phyloP scores from a whole-genome alignment of 192 early-diverging fungal genomes.

The Podila clonocystis region DNA sequence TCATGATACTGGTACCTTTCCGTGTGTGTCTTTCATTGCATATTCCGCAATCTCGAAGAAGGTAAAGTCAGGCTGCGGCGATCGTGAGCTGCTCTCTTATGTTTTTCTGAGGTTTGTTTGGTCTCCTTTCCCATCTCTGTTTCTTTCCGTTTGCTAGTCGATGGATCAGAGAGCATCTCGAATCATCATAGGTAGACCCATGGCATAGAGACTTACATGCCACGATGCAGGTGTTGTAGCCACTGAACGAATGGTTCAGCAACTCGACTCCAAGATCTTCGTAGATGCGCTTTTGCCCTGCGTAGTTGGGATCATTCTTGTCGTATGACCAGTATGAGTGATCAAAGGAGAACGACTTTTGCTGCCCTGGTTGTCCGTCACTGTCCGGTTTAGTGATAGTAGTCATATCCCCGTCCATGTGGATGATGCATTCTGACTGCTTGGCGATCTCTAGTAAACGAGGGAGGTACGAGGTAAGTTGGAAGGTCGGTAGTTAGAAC shows the following conservation, averaged over 20 bases:
- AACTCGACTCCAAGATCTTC: slow-evolving; percentile 79
- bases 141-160: not conserved
- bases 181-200: not conserved
- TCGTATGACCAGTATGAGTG: slow-evolving; percentile 90
- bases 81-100: slow-evolving; percentile 2
- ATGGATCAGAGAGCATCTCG: slow-evolving; percentile 1
- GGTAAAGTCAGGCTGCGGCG: not conserved
- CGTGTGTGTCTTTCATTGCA: not conserved
- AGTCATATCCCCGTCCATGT: slow-evolving; percentile 80
- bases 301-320: slow-evolving; percentile 66
- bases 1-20: not conserved
- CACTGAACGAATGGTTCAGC: slow-evolving; percentile 86
- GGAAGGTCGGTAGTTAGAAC: not conserved
- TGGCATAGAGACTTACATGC: slow-evolving; percentile 71
- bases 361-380: slow-evolving; percentile 53
- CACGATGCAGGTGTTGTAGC: slow-evolving; percentile 95
- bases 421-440: slow-evolving; percentile 71
- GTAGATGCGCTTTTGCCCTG: slow-evolving; percentile 81
- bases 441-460: slow-evolving; percentile 62
- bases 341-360: slow-evolving; percentile 86
- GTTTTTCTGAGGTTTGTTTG: not conserved
- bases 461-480: not conserved
- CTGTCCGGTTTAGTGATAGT: slow-evolving; percentile 65
- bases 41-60: slow-evolving; percentile 3
- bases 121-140: not conserved